Evolutionary conservation across 2,329 filamentous ascomycete genomes (phyloP).

Genomic region (Exophiala spinifera): DNA sequence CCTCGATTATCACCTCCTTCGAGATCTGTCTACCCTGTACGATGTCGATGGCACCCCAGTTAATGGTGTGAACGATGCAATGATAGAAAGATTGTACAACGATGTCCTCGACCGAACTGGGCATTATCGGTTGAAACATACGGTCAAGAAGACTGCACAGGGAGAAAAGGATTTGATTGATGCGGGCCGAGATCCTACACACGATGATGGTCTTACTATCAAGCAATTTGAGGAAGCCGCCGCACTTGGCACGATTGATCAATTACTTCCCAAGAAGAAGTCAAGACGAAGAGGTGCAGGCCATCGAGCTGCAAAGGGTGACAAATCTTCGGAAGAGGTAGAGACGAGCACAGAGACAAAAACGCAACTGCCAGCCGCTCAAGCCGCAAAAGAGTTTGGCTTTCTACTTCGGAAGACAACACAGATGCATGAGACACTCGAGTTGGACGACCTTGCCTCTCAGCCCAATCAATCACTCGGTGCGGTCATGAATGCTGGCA

Average conservation of each 20-base stretch:
- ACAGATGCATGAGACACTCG: slow-evolving; percentile 63
- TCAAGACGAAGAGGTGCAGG: slow-evolving; percentile 43
- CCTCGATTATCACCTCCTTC: slow-evolving; percentile 78
- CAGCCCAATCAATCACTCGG: slow-evolving; percentile 71
- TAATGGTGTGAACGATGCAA: slow-evolving; percentile 70
- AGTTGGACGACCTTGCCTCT: slow-evolving; percentile 64
- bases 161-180: slow-evolving; percentile 81
- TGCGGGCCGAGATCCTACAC: slow-evolving; percentile 73
- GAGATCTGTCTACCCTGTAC: slow-evolving; percentile 80
- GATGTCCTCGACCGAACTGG: slow-evolving; percentile 90
- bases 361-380: slow-evolving; percentile 69
- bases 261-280: slow-evolving; percentile 42
- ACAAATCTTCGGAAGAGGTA: slow-evolving; percentile 60
- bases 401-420: slow-evolving; percentile 70
- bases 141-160: slow-evolving; percentile 68
- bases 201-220: slow-evolving; percentile 71
- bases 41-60: slow-evolving; percentile 65
- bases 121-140: slow-evolving; percentile 77
- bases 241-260: slow-evolving; percentile 53
- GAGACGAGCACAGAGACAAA: slow-evolving; percentile 71
- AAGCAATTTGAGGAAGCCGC: slow-evolving; percentile 68
- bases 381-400: slow-evolving; percentile 75
- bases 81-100: slow-evolving; percentile 90
- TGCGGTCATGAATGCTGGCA: slow-evolving; percentile 86
- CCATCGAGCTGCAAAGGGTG: slow-evolving; percentile 51